phyloP scores from a whole-genome alignment of 139 green algal genomes.

The Pseudopediastrum boryanum region DNA sequence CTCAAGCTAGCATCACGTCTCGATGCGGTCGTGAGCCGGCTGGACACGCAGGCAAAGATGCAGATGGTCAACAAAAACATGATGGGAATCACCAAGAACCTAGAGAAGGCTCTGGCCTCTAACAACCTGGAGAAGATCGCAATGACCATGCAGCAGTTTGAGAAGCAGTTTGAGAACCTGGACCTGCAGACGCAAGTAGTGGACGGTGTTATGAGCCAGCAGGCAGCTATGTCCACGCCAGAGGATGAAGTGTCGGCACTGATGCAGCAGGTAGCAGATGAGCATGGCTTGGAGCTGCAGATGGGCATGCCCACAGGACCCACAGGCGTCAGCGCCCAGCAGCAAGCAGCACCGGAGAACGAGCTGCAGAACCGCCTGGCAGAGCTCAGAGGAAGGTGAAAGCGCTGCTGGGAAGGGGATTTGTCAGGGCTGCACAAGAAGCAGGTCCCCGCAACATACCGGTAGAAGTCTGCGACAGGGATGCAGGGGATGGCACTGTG shows the following conservation, averaged over 20 bases:
- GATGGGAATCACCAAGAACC: slow-evolving; percentile 91
- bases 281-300: slow-evolving; percentile 87
- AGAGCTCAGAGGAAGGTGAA: slow-evolving; percentile 54
- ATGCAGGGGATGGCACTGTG: too few relatives aligned
- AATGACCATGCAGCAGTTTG: slow-evolving; percentile 94
- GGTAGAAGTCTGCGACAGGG: too few relatives aligned
- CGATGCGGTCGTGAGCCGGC: slow-evolving; percentile 89
- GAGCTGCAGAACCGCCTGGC: slow-evolving; percentile 82
- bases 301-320: slow-evolving; percentile 67
- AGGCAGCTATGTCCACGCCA: slow-evolving; percentile 88
- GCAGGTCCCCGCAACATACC: too few relatives aligned
- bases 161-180: slow-evolving; percentile 96
- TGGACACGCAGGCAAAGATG: slow-evolving; percentile 93
- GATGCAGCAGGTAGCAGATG: slow-evolving; percentile 90
- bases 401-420: not conserved
- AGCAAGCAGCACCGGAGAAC: slow-evolving; percentile 47
- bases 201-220: slow-evolving; percentile 88
- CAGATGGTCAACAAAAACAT: slow-evolving; percentile 92
- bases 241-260: slow-evolving; percentile 92
- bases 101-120: slow-evolving; percentile 81
- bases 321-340: slow-evolving; percentile 20
- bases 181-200: slow-evolving; percentile 93
- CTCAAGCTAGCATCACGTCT: slow-evolving; percentile 88
- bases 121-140: slow-evolving; percentile 95
- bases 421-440: too few relatives aligned